Percentiles rank a stretch among this genome's conserved stretches.
These are phyloP conservation scores for Akebia trifoliata DNA, from an alignment of 164 flowering plant species.

Conservation along the genomic window DNA sequence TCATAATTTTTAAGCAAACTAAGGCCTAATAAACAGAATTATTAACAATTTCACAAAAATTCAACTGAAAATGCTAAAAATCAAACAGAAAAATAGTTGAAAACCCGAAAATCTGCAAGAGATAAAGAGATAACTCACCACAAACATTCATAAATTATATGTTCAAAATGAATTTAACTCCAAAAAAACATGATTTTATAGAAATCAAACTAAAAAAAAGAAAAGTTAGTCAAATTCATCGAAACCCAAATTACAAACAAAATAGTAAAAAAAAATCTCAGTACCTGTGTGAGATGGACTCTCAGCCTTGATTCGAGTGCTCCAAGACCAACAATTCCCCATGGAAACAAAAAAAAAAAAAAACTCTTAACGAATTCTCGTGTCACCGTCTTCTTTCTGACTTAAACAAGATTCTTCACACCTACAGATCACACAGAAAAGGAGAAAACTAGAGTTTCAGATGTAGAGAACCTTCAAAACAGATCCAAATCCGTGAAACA, in stretches of 20 bases:
- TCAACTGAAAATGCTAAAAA: background rate
- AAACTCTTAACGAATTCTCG: too few species aligned
- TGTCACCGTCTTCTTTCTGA: background rate
- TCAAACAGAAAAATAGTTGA: background rate
- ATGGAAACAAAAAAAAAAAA: constrained; percentile 20
- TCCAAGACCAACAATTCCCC: constrained; percentile 79
- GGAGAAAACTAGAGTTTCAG: constrained; percentile 1
- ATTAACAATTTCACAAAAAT: background rate
- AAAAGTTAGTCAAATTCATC: background rate
- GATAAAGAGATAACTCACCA: too few species aligned
- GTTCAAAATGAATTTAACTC: background rate
- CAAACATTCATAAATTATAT: too few species aligned
- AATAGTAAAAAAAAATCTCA: background rate
- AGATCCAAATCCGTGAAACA: constrained; percentile 5
- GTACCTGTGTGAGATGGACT: constrained; percentile 57
- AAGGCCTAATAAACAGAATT: background rate
- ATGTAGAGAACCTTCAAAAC: background rate
- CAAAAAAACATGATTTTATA: background rate
- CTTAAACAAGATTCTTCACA: too few species aligned
- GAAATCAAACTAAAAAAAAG: background rate
- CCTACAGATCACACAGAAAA: background rate
- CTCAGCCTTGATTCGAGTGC: constrained; percentile 62
- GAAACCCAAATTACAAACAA: background rate
- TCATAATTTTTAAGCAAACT: too few species aligned
- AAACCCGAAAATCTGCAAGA: background rate